Conservation (phyloP, 2,329 filamentous ascomycete genomes). For the Magnaporthiopsis incrustans region DNA sequence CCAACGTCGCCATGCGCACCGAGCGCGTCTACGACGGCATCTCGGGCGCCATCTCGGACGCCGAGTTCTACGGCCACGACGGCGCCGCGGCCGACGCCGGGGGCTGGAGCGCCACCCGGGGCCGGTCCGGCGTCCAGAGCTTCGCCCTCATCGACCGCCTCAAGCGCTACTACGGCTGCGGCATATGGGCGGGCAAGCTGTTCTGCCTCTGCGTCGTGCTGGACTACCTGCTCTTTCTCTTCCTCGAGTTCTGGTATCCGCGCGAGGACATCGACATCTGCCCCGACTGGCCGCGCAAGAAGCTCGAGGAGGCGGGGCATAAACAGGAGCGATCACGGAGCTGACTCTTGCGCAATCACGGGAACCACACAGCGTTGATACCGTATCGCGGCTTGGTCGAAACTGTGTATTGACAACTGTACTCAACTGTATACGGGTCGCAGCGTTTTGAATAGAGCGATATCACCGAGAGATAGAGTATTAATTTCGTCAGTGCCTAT, state of each 20-base stretch:
- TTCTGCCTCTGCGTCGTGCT: slow-evolving; percentile 93
- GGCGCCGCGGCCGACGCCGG: slow-evolving; percentile 21
- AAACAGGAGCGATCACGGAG: too few relatives aligned
- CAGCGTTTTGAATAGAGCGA: too few relatives aligned
- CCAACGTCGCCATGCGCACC: slow-evolving; percentile 85
- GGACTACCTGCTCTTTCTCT: slow-evolving; percentile 84
- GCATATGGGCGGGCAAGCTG: slow-evolving; percentile 95
- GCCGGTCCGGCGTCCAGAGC: slow-evolving; percentile 64
- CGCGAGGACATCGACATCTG: slow-evolving; percentile 81
- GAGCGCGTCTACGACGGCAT: slow-evolving; percentile 95
- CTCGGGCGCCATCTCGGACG: slow-evolving; percentile 73
- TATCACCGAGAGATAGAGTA: too few relatives aligned
- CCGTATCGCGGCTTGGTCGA: too few relatives aligned
- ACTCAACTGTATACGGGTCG: too few relatives aligned
- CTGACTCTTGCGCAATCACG: too few relatives aligned
- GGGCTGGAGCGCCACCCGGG: slow-evolving; percentile 62
- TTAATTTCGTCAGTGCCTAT: too few relatives aligned
- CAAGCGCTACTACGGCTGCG: slow-evolving; percentile 95
- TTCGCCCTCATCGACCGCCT: slow-evolving; percentile 91
- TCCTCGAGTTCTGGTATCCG: slow-evolving; percentile 82
- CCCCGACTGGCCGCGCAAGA: slow-evolving; percentile 84
- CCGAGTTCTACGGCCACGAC: slow-evolving; percentile 81
- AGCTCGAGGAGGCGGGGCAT: slow-evolving; percentile 11
- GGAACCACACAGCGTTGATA: too few relatives aligned
- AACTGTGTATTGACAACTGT: too few relatives aligned